Evolutionary conservation across 805 yeast species (phyloP).

Genomic region (Myxozyma nipponensis): DNA sequence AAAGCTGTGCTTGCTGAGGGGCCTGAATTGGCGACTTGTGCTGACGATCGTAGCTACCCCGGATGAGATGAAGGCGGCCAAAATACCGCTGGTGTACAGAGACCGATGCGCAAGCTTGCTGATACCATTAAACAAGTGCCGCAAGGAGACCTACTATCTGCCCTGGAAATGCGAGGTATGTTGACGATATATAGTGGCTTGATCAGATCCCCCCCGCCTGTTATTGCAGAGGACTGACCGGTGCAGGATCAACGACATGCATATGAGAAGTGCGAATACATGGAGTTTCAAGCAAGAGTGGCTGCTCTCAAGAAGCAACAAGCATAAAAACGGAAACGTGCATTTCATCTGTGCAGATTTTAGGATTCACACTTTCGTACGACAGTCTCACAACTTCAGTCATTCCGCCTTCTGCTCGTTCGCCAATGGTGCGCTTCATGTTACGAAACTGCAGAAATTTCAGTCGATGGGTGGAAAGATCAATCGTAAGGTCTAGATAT

Average conservation of each 20-base stretch:
- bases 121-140: slow-evolving; percentile 60
- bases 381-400: too few relatives aligned
- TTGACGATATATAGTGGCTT: background rate
- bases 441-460: too few relatives aligned
- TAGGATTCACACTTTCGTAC: too few relatives aligned
- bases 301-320: slow-evolving; percentile 61
- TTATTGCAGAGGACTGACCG: background rate
- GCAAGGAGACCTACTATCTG: slow-evolving; percentile 52
- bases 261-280: slow-evolving; percentile 80
- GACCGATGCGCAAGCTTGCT: slow-evolving; percentile 74
- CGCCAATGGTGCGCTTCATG: too few relatives aligned
- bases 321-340: too few relatives aligned
- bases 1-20: too few relatives aligned
- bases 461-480: too few relatives aligned
- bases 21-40: too few relatives aligned
- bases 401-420: too few relatives aligned
- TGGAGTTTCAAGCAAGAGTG: slow-evolving; percentile 77
- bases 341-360: too few relatives aligned
- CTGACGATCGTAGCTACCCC: slow-evolving; percentile 51
- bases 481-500: too few relatives aligned
- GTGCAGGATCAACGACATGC: slow-evolving; percentile 64
- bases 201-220: background rate
- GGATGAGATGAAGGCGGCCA: slow-evolving; percentile 76
- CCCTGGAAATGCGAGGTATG: slow-evolving; percentile 59
- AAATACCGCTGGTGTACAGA: slow-evolving; percentile 74